Evolutionary conservation across 2,329 filamentous ascomycete species (phyloP), one percentile per base, ranked within the genome.

Genomic region (Lomentospora prolificans): DNA sequence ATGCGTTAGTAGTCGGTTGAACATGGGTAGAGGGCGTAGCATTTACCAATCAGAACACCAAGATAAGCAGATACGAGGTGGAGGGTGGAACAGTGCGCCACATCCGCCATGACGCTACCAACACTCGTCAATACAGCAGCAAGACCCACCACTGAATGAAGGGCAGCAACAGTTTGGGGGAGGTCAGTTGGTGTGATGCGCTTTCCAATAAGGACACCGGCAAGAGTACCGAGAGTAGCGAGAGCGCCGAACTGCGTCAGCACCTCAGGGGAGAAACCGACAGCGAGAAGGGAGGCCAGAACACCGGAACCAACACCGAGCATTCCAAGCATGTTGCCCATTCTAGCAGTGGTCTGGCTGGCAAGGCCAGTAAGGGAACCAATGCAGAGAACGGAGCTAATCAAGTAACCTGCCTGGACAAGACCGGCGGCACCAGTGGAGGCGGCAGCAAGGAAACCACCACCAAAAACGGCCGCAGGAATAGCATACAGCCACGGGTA

Each of bases 111-210:
- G 17, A 95, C 89, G 60, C 88, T 92, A 51, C 89, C 90, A 59
- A 94, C 89, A 63, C 88, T 94, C 1, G 90, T 96, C 62, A 96
- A 69, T 0, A 96, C 90, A 8, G 90, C 90, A 9, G 90, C 90
- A 1, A 96, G 77, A 67, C 90, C 90, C 30, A 96, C 90, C 6
- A 96, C 90, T 0, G 89, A 95, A 70, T 95, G 90, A 28, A 96
- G 75, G 0, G 90, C 90, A 19, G 90, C 90, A 2, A 95, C 90
- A 0, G 89, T 95, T 67, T 96, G 90, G 0, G 90, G 90, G 2
- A 96, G 80, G 55, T 90, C 88, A 0, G 90, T 95, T 0, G 90
- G 88, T 0, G 89, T 95, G 61, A 95, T 95, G 10, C 89, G 82
- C 63, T 89, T 86, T 46, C 90, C 90, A 60, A 96, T 92, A 24